These are phyloP conservation scores for Daldinia sp. DNA, from an alignment of 2,329 filamentous ascomycete genomes.

Conservation along the genomic window DNA sequence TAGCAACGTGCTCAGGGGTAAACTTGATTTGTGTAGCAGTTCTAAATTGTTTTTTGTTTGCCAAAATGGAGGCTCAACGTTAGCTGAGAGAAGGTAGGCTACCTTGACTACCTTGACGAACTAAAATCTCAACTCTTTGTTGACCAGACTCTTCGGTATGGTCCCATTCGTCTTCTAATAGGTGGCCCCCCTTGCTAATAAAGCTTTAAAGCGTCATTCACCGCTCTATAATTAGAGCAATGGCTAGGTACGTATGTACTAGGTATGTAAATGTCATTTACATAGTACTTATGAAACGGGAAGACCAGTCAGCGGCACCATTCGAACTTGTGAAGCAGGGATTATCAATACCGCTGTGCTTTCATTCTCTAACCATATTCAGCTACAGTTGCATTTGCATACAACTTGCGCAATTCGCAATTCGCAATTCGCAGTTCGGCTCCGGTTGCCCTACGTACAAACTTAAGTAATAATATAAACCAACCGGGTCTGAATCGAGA, in stretches of 20 bases:
- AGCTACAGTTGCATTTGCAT: background rate
- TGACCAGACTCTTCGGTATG: conserved; percentile 3
- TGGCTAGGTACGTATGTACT: conserved; percentile 5
- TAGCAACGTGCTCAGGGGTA: conserved; percentile 18
- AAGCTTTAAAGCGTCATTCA: conserved; percentile 23
- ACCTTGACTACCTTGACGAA: background rate
- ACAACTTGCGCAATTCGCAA: background rate
- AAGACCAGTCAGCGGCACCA: conserved; percentile 17
- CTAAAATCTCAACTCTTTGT: background rate
- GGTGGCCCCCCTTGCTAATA: conserved; percentile 3
- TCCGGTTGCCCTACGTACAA: background rate
- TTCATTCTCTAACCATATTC: conserved; percentile 1
- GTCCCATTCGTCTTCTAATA: conserved; percentile 1
- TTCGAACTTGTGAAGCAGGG: conserved; percentile 11
- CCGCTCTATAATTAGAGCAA: conserved; percentile 35
- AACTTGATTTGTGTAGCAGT: background rate
- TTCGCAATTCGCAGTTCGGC: background rate
- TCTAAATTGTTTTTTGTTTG: conserved; percentile 4
- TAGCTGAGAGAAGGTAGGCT: background rate
- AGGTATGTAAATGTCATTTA: conserved; percentile 11
- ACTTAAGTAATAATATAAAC: background rate
- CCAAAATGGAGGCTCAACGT: conserved; percentile 3
- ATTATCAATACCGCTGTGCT: conserved; percentile 1
- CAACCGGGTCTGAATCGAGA: conserved; percentile 5
- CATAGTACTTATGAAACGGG: conserved; percentile 14